A percentile compares a stretch with the other conserved stretches of the same genome.
phyloP scores from a whole-genome alignment of 208 protist genomes.

The Zelonia costaricensis region DNA sequence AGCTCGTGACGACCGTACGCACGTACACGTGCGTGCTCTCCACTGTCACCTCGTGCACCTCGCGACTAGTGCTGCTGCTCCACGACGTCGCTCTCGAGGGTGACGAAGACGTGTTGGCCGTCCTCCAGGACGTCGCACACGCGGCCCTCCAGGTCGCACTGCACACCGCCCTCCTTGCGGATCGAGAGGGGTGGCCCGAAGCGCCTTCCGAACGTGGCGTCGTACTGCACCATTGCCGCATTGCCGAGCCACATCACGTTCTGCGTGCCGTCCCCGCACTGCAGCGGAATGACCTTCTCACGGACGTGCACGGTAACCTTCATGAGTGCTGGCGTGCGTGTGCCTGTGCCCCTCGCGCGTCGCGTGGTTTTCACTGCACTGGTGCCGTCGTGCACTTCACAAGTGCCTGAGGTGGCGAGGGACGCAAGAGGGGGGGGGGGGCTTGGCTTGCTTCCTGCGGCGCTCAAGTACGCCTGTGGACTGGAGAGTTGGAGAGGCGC shows the following conservation, averaged over 20 bases:
- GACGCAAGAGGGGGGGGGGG: too few species aligned
- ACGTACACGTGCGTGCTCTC: too few species aligned
- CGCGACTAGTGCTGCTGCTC: slow-evolving; percentile 15
- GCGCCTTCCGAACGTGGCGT: slow-evolving; percentile 61
- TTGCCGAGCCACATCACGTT: slow-evolving; percentile 81
- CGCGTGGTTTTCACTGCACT: too few species aligned
- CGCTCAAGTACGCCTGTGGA: too few species aligned
- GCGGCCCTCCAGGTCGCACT: slow-evolving; percentile 63
- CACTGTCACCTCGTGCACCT: too few species aligned
- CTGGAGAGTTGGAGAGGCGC: too few species aligned
- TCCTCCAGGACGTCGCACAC: slow-evolving; percentile 84
- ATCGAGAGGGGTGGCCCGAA: slow-evolving; percentile 74
- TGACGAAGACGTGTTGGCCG: slow-evolving; percentile 84
- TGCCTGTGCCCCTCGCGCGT: too few species aligned
- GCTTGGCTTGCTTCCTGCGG: too few species aligned
- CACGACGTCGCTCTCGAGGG: slow-evolving; percentile 37
- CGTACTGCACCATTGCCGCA: slow-evolving; percentile 91
- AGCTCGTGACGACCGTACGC: too few species aligned
- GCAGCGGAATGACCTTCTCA: slow-evolving; percentile 77
- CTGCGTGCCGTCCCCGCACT: slow-evolving; percentile 90
- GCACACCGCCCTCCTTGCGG: slow-evolving; percentile 81
- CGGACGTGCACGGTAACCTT: slow-evolving; percentile 82
- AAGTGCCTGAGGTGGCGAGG: too few species aligned
- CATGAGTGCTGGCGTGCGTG: slow-evolving; percentile 56
- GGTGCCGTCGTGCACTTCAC: too few species aligned